Percentiles rank a stretch among this genome's conserved stretches.
These are phyloP conservation scores for Boletus pseudopeckii DNA, from an alignment of 768 basidiomycete genomes.

Conservation along the genomic window DNA sequence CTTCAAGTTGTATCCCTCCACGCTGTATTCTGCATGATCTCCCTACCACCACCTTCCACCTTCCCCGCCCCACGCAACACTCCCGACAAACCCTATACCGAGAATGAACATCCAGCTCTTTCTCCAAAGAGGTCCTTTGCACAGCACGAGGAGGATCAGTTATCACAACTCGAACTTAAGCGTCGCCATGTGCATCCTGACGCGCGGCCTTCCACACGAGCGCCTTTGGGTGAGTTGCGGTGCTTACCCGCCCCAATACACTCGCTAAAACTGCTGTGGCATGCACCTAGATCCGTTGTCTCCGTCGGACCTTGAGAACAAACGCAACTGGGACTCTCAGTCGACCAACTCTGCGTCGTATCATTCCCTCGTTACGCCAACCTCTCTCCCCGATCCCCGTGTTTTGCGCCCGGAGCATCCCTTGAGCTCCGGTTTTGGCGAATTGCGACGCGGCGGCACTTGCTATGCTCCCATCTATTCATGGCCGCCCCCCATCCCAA, in stretches of 20 bases:
- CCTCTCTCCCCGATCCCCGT: conserved; percentile 15
- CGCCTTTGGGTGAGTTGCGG: conserved; percentile 26
- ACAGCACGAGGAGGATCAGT: conserved; percentile 16
- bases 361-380: conserved; percentile 5
- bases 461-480: conserved; percentile 11
- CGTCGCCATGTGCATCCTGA: conserved; percentile 18
- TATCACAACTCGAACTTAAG: conserved; percentile 15
- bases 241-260: neutral
- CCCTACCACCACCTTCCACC: conserved; percentile 5
- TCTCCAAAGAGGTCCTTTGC: conserved; percentile 22
- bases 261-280: conserved; percentile 1
- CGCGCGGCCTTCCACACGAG: conserved; percentile 8
- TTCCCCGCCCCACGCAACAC: conserved; percentile 1
- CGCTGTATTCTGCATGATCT: conserved; percentile 23
- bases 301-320: conserved; percentile 20
- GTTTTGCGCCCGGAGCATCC: conserved; percentile 5
- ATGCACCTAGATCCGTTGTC: conserved; percentile 28
- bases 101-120: conserved; percentile 13
- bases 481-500: conserved; percentile 23
- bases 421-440: conserved; percentile 8
- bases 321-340: neutral
- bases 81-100: neutral
- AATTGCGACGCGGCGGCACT: conserved; percentile 7
- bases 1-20: conserved; percentile 3
- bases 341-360: conserved; percentile 7